Base-by-base conservation (phyloP, 2,329 filamentous ascomycete species). In the Dactylellina parvicollis region DNA sequence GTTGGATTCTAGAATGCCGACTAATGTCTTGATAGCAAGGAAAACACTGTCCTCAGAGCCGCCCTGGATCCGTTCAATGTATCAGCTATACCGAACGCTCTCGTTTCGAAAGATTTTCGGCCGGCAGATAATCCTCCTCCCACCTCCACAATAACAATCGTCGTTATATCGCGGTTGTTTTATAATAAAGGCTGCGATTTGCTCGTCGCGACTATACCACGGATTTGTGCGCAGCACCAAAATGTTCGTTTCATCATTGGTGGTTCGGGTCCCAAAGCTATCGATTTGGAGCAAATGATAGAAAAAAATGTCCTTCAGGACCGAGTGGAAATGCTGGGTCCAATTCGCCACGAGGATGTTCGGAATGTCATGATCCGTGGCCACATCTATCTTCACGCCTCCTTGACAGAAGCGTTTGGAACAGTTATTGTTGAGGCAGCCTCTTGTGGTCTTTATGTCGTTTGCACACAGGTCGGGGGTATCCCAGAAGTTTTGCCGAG, bases 121-220 rank as follows among this genome's bases (percentile, higher is more conserved):
- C 95, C 81, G 73, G 83, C 79, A 75, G 81, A 65, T 74, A 79
- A 77, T 18, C 84, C 70, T 78, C 79, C 46, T 82, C 80, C 50
- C 83, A 82, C 76, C 81, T 66, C 97, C 77, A 90, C 88, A 9
- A 94, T 99, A 78, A 97, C 92, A 5, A 97, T 99, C 69, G 92
- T 99, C 1, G 94, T 99, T 18, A 96, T 99, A 75, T 97, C 93
- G 7, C 92, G 95, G 18, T 87, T 99, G 0, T 99, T 98, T 82
- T 98, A 98, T 82, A 99, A 99, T 82, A 99, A 99, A 80, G 95
- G 95, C 71, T 98, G 92, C 0, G 96, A 99, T 80, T 87, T 99
- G 0, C 86, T 99, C n/a, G 96, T 96, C 22, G 95, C 94, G 9
- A 92, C 92, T 2, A 96, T 99, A 60, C 95, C 95, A 0, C 89